These are phyloP conservation scores for Citrus trifoliata DNA, from an alignment of 345 rosid genomes.

Conservation along the genomic window DNA sequence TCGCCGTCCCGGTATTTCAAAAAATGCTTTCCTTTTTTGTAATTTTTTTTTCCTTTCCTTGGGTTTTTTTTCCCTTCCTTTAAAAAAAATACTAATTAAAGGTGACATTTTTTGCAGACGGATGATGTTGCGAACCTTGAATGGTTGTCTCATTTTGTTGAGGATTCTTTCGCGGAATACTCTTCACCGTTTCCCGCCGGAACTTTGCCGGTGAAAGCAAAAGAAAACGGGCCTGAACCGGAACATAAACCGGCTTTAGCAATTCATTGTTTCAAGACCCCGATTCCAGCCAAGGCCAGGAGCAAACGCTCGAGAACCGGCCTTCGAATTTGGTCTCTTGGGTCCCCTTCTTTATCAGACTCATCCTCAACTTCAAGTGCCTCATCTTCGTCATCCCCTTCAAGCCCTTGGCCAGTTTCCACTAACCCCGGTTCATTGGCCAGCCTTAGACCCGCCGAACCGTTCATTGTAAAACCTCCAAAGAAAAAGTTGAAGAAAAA, in stretches of 20 bases:
- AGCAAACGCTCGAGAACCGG: conserved; percentile 73
- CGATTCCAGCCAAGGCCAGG: conserved; percentile 74
- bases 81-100: not conserved
- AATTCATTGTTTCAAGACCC: conserved; percentile 33
- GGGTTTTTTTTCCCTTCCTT: not conserved
- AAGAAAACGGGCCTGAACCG: conserved; percentile 23
- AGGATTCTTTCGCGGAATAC: conserved; percentile 69
- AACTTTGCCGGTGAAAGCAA: conserved; percentile 25
- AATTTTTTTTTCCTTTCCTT: not conserved
- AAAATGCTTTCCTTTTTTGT: not conserved
- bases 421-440: conserved; percentile 9
- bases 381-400: conserved; percentile 29
- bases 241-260: conserved; percentile 7
- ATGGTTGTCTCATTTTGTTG: conserved; percentile 88
- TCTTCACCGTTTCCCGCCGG: conserved; percentile 43
- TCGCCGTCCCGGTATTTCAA: conserved; percentile 55
- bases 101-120: conserved; percentile 36
- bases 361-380: conserved; percentile 46
- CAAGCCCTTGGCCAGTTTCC: conserved; percentile 27
- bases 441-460: conserved; percentile 21
- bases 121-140: conserved; percentile 74
- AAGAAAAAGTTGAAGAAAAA: conserved; percentile 38
- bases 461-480: conserved; percentile 22
- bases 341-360: conserved; percentile 51
- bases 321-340: conserved; percentile 52